Base-by-base conservation (phyloP, 2,329 filamentous ascomycete genomes). In the Aspergillus alliaceus region DNA sequence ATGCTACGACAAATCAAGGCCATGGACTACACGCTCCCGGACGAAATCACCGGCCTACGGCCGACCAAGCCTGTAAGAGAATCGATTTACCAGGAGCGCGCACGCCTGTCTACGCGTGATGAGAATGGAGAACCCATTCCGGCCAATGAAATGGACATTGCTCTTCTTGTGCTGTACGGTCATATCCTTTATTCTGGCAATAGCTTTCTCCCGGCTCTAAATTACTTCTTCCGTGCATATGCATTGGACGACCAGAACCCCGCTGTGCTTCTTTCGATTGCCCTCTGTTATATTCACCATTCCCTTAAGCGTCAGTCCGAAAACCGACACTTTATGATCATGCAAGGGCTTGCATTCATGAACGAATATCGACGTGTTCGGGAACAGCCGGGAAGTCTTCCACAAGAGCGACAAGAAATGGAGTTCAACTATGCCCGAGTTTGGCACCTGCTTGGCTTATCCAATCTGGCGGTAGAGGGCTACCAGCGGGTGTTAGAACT, bases 1-100 rank as follows among this genome's bases (percentile, higher is more conserved):
- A 87, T 98, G 67, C 81, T 97, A 57, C 87, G 95, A 4, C 91
- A 96, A 75, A 90, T 99, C 75, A 96, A 96, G 73, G 86, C 87
- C 3, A 90, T 96, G 79, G 95, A 99, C 73, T 88, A 84, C 61
- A 80, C 90, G 3, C 79, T 88, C 44, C 79, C 75, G 2, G 78
- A 80, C 2, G 79, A 83, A 14, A 77, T 81, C 14, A 76, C 80
- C 25, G 57, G 61, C 6, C 61, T 65, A 47, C 65, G 61, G 35
- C 64, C 57, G 14, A 62, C 53, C 40, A 53, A 64, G 52, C 54
- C 67, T 39, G 63, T 77, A 18, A 79, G 82, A 14, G 65, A 77
- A 51, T 75, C 73, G 25, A 67, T 76, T 25, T 77, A 75, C 62
- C 70, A 72, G 37, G 79, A 80, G 50, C 77, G 75, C 20, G 73